These are phyloP conservation scores for Spiraea crenata DNA, from an alignment of 331 rosid genomes.

Conservation along the genomic window DNA sequence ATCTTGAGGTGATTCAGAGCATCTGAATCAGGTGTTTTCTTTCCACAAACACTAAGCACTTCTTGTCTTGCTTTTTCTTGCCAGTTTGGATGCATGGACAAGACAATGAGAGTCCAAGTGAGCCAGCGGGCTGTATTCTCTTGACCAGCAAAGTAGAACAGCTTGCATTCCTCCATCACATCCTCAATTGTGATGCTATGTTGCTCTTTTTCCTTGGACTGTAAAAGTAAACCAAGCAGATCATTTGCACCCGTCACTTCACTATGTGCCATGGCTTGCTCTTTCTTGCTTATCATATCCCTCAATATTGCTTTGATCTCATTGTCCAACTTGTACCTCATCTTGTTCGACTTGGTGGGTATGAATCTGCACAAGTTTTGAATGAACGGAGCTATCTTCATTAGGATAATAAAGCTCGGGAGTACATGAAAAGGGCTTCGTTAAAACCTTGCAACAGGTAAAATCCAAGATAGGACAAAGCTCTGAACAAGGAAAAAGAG, in stretches of 20 bases:
- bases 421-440: too few relatives aligned
- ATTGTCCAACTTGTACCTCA: conserved; percentile 29
- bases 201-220: conserved; percentile 16
- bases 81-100: conserved; percentile 45
- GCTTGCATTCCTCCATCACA: conserved; percentile 54
- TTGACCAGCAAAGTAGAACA: conserved; percentile 50
- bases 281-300: conserved; percentile 31
- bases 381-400: too few relatives aligned
- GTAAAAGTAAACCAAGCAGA: conserved; percentile 34
- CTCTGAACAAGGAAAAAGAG: too few relatives aligned
- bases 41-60: conserved; percentile 29
- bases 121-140: conserved; percentile 40
- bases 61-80: conserved; percentile 47
- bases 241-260: conserved; percentile 21
- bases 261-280: conserved; percentile 22
- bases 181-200: conserved; percentile 36
- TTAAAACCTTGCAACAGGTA: too few relatives aligned
- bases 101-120: conserved; percentile 43
- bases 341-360: conserved; percentile 46
- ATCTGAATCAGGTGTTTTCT: conserved; percentile 20
- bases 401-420: too few relatives aligned
- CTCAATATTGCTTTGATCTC: conserved; percentile 32
- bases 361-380: conserved; percentile 24
- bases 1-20: conserved; percentile 36
- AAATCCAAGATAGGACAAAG: too few relatives aligned